Base-by-base conservation (phyloP, 2,329 filamentous ascomycete species). In the Alternaria brassicae region DNA sequence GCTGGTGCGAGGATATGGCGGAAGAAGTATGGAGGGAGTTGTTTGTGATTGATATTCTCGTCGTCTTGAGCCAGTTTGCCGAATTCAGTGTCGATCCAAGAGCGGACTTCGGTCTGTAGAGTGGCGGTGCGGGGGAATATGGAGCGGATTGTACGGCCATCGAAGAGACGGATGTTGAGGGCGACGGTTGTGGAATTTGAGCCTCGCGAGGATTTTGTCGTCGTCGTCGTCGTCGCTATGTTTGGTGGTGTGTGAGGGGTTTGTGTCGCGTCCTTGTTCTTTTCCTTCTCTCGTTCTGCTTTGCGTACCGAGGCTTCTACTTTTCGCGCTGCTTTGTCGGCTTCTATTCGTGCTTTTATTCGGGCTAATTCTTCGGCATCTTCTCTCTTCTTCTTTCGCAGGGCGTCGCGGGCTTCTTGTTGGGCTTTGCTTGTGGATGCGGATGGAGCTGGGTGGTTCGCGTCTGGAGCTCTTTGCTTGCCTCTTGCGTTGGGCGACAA, bases 111-210 rank as follows among this genome's bases (percentile, higher is more conserved):
- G 6, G 77, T 81, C 6, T 81, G 77, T 3, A 97, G 82, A 0
- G 85, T 90, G 6, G 85, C 82, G 2, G 81, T 80, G 21, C 88
- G 86, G 10, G 86, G 81, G 75, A 97, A 96, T 17, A 85, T 87
- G 3, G 84, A 85, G 39, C 92, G 88, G 17, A 97, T 85, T 2
- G 88, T 93, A 10, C 88, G 89, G 9, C 94, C 94, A 72, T 97
- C 92, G 56, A 96, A 91, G 0, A 97, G 82, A 7, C 93, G 87
- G 17, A 97, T 86, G 70, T 95, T 92, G 1, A 97, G 80, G 17
- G 72, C 68, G 12, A 78, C 73, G 8, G 67, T 66, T 58, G 68
- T 67, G 68, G 76, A 54, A 63, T 72, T 72, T 7, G 73, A 72
- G 15, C 69, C 70, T 47, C 54, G 66, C 56, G 71, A 74, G 36